phyloP scores from a whole-genome alignment of 495 filamentous ascomycete genomes.

The Hyaloscypha bicolor region DNA sequence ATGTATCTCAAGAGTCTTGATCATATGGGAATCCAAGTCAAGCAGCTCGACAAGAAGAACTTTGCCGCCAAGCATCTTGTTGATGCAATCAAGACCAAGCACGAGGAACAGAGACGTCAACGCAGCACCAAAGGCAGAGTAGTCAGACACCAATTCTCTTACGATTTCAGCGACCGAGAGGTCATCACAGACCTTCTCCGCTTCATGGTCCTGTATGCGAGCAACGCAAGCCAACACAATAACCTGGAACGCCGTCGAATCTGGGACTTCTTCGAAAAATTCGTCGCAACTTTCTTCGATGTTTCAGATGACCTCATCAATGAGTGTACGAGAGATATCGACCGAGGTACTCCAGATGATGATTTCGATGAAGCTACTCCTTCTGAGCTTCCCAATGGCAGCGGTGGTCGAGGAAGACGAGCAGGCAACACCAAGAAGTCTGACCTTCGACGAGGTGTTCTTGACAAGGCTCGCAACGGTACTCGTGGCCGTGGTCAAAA shows the following conservation, averaged over 20 bases:
- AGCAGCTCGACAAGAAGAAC: constrained; percentile 82
- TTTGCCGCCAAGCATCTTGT: constrained; percentile 85
- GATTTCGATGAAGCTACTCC: constrained; percentile 67
- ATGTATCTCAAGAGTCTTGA: constrained; percentile 96
- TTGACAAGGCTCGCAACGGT: constrained; percentile 75
- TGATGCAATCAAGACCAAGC: constrained; percentile 81
- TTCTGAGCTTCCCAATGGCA: constrained; percentile 53
- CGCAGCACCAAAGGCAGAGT: constrained; percentile 60
- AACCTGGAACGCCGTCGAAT: constrained; percentile 74
- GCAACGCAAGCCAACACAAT: constrained; percentile 65
- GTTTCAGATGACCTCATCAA: constrained; percentile 75
- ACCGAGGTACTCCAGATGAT: constrained; percentile 62
- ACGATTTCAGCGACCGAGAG: constrained; percentile 71
- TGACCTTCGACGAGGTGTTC: constrained; percentile 81
- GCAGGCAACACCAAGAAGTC: constrained; percentile 66
- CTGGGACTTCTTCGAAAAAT: constrained; percentile 81
- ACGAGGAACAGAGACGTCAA: constrained; percentile 77
- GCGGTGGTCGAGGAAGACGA: constrained; percentile 62
- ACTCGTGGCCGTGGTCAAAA: constrained; percentile 63
- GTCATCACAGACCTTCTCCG: constrained; percentile 82
- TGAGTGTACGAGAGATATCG: constrained; percentile 72
- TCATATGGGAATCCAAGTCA: constrained; percentile 87
- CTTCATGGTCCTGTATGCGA: constrained; percentile 75
- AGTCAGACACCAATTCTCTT: constrained; percentile 71
- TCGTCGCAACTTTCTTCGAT: constrained; percentile 87